phyloP scores from a whole-genome alignment of 305 asterid genomes.

The Fraxinus nigra region DNA sequence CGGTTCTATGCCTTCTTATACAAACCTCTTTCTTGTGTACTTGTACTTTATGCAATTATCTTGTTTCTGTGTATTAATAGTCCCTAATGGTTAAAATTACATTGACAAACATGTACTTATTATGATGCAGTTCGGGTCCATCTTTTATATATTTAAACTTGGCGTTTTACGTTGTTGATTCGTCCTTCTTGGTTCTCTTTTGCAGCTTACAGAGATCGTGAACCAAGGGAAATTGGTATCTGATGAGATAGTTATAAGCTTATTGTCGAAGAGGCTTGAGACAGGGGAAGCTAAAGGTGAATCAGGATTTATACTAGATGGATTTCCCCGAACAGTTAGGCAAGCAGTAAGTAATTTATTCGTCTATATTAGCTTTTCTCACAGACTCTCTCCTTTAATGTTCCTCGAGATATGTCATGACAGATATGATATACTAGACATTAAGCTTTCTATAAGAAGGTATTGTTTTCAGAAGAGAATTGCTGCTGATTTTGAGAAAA shows the following conservation, averaged over 20 bases:
- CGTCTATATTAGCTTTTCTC: background rate
- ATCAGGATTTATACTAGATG: conserved; percentile 92
- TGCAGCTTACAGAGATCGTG: conserved; percentile 80
- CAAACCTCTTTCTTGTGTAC: background rate
- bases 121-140: background rate
- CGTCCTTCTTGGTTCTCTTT: conserved; percentile 6
- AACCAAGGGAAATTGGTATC: conserved; percentile 96
- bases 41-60: background rate
- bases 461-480: background rate
- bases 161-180: background rate
- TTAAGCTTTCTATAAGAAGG: background rate
- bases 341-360: conserved; percentile 74
- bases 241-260: conserved; percentile 79
- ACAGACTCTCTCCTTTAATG: background rate
- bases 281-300: conserved; percentile 79
- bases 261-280: conserved; percentile 93
- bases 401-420: background rate
- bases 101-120: background rate
- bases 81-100: background rate
- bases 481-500: background rate
- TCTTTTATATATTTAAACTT: background rate
- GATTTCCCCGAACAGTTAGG: conserved; percentile 93
- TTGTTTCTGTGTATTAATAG: background rate
- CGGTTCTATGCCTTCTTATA: background rate
- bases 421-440: background rate